Base-by-base conservation (phyloP, 2,329 filamentous ascomycete species). In the Ceratocystiopsis brevicomis region DNA sequence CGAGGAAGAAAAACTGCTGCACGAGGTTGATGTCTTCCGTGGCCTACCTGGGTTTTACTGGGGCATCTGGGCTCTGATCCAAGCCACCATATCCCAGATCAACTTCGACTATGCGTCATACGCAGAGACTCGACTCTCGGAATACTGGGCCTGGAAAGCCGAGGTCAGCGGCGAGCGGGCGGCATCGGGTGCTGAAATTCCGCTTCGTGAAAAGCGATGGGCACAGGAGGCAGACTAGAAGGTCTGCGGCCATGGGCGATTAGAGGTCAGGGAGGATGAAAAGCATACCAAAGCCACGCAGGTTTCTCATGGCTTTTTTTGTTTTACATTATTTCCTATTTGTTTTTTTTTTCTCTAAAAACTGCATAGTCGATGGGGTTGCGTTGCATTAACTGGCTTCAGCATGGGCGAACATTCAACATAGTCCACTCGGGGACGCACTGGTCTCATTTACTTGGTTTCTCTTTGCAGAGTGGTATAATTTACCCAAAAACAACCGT, bases 21-120 rank as follows among this genome's bases (percentile, higher is more conserved):
- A 71, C 4, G 86, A 96, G 58, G 82, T 98, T 3, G 87, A 98
- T 58, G 59, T 73, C 18, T 98, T 82, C 63, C 74, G 90, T 39
- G 90, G 87, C 38, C 72, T 95, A 14, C 90, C 90, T 0, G 90
- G 90, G 9, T 84, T 98, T 56, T 76, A 71, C 59, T 85, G 81
- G 87, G 90, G 90, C 19, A 85, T 95, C 45, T 98, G 90, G 90
- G 81, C 86, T 9, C 65, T 92, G 49, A 96, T 98, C 50, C 90
- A 98, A 65, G 82, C 87, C 3, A 82, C 76, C 44, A 96, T 98
- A 51, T 93, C 84, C 12, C 75, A 88, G 50, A 98, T 98, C 53
- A 83, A 95, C 57, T 98, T 98, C 56, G 87, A 98, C 61, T 98
- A 98, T 57, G 83, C 85, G 38, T 75, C 72, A 10, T 98, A 96